These are phyloP conservation scores for Malus asiatica DNA, from an alignment of 306 rosid genomes.

Conservation along the genomic window DNA sequence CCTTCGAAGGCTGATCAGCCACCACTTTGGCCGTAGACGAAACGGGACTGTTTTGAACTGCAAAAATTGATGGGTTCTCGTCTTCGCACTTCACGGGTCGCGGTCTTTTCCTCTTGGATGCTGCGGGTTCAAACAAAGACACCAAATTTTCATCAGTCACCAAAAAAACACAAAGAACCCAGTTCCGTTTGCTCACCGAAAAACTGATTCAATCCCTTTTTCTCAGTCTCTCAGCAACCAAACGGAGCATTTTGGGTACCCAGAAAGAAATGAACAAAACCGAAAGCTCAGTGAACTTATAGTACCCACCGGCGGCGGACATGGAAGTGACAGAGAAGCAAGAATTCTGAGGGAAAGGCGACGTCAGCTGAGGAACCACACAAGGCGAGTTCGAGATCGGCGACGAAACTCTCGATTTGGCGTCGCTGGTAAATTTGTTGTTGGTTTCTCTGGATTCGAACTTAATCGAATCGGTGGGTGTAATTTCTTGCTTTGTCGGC, in stretches of 20 bases:
- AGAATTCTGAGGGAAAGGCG: constrained; percentile 51
- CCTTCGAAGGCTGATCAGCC: constrained; percentile 43
- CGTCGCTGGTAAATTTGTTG: constrained; percentile 51
- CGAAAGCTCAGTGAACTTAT: not conserved
- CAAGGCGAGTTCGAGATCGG: constrained; percentile 64
- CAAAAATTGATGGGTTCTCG: constrained; percentile 34
- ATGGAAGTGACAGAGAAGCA: constrained; percentile 37
- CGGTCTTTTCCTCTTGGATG: constrained; percentile 89
- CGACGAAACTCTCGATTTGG: constrained; percentile 63
- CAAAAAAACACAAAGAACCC: not conserved
- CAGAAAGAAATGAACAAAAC: not conserved
- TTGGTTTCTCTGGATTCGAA: constrained; percentile 40
- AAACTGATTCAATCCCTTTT: constrained; percentile 14
- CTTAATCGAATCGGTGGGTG: constrained; percentile 45
- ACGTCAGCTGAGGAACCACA: constrained; percentile 19
- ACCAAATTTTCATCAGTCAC: not conserved
- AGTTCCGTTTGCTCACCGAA: constrained; percentile 4
- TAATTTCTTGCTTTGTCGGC: constrained; percentile 57
- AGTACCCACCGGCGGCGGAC: constrained; percentile 65
- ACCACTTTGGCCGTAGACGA: constrained; percentile 31
- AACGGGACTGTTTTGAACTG: constrained; percentile 46
- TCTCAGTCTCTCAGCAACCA: constrained; percentile 14
- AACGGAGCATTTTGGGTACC: constrained; percentile 12
- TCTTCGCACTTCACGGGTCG: constrained; percentile 69
- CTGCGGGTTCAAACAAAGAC: constrained; percentile 26